These are phyloP conservation scores for Podila horticola DNA, from an alignment of 192 early-diverging fungal species.

Conservation along the genomic window DNA sequence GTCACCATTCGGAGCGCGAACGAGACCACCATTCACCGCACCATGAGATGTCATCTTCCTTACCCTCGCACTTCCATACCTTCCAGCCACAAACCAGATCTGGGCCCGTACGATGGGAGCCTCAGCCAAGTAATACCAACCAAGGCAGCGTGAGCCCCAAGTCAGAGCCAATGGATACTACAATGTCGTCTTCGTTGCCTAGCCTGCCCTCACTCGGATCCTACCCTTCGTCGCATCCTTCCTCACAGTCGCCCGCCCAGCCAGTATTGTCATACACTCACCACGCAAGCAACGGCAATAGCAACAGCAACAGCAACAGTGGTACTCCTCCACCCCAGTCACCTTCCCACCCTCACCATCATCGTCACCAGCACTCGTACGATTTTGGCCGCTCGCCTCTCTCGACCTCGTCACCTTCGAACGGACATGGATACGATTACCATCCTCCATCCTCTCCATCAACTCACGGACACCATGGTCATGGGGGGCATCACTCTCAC, in stretches of 20 bases:
- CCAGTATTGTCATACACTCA: too few relatives aligned
- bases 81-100: slow-evolving; percentile 4
- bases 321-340: too few relatives aligned
- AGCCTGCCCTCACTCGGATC: too few relatives aligned
- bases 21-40: too few relatives aligned
- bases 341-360: slow-evolving; percentile 16
- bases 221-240: too few relatives aligned
- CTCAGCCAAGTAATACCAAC: not conserved
- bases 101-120: slow-evolving; percentile 43
- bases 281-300: too few relatives aligned
- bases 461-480: too few relatives aligned
- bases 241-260: too few relatives aligned
- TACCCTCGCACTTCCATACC: slow-evolving; percentile 43
- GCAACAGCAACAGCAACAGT: too few relatives aligned
- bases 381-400: slow-evolving; percentile 35
- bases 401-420: slow-evolving; percentile 18
- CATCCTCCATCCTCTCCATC: too few relatives aligned
- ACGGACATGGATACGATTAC: slow-evolving; percentile 12
- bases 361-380: slow-evolving; percentile 47
- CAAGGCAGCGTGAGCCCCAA: slow-evolving; percentile 9
- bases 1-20: not conserved
- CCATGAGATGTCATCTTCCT: slow-evolving; percentile 47
- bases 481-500: slow-evolving; percentile 14
- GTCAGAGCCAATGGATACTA: slow-evolving; percentile 40
- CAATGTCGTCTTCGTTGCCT: slow-evolving; percentile 30